A percentile compares a stretch with the other conserved stretches of the same genome.
These are phyloP conservation scores for Sordariomycetes sp. DNA, from an alignment of 2,329 filamentous ascomycete species.

Conservation along the genomic window DNA sequence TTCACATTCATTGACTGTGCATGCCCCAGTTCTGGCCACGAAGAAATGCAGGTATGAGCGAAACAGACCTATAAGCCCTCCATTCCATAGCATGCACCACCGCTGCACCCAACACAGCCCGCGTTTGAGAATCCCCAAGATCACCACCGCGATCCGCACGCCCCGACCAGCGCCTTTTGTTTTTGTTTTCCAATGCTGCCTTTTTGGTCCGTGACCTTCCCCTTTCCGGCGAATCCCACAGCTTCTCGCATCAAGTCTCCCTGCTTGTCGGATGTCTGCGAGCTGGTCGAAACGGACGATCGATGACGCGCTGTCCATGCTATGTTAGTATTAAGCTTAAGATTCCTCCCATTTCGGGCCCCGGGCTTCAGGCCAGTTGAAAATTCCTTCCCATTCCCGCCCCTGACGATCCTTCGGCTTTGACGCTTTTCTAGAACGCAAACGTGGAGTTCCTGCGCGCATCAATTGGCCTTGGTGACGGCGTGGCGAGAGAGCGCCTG, in stretches of 20 bases:
- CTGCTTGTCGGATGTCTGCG: neutral
- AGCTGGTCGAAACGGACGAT: neutral
- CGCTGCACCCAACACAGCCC: neutral
- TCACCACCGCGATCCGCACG: neutral
- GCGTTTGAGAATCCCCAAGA: conserved; percentile 1
- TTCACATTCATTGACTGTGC: no score
- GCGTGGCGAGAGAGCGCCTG: neutral
- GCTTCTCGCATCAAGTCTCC: neutral
- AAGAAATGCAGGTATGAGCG: neutral
- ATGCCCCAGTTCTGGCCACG: neutral
- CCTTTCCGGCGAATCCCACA: neutral
- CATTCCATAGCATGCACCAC: neutral
- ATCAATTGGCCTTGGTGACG: neutral
- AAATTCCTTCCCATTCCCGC: neutral
- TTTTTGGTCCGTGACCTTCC: neutral
- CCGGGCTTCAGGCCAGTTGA: neutral
- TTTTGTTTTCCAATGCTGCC: neutral
- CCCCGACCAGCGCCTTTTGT: neutral
- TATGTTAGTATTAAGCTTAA: neutral
- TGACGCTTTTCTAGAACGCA: neutral
- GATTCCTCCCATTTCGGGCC: neutral
- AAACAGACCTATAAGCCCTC: neutral
- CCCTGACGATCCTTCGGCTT: neutral
- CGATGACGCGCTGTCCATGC: neutral
- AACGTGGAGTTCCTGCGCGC: no score